Evolutionary conservation across 176 grass and related monocot genomes (phyloP).

Genomic region (Bothriochloa decipiens): DNA sequence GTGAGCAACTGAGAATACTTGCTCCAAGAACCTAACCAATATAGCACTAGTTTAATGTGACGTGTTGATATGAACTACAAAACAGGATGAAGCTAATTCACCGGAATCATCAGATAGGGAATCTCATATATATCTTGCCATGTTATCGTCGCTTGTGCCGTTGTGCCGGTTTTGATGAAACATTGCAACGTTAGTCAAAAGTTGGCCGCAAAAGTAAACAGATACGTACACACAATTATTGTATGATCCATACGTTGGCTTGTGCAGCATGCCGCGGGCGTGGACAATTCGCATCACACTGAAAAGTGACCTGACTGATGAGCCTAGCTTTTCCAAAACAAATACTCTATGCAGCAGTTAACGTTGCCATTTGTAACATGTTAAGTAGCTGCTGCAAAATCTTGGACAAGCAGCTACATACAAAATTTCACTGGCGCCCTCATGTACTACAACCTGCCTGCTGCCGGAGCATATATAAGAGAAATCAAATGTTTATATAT

Average conservation of each 20-base stretch:
- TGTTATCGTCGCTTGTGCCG: neutral
- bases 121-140: neutral
- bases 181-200: slow-evolving; percentile 12
- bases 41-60: neutral
- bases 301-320: neutral
- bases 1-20: neutral
- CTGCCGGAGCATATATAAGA: slow-evolving; percentile 4
- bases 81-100: neutral
- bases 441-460: neutral
- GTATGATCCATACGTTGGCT: neutral
- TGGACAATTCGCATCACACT: neutral
- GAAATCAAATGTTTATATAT: neutral
- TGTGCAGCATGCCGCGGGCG: neutral
- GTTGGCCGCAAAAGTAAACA: slow-evolving; percentile 23
- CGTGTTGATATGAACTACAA: neutral
- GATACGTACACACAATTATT: neutral
- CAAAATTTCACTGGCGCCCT: slow-evolving; percentile 1
- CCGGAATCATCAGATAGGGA: neutral
- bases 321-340: neutral
- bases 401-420: neutral
- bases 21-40: neutral
- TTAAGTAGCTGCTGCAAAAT: neutral
- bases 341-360: neutral
- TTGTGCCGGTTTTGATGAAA: slow-evolving; percentile 5
- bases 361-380: slow-evolving; percentile 30